A percentile compares a stretch with the other conserved stretches of the same genome.
Conservation (phyloP, 1,284 basidiomycete genomes). For the Boletus nobilissimus region DNA sequence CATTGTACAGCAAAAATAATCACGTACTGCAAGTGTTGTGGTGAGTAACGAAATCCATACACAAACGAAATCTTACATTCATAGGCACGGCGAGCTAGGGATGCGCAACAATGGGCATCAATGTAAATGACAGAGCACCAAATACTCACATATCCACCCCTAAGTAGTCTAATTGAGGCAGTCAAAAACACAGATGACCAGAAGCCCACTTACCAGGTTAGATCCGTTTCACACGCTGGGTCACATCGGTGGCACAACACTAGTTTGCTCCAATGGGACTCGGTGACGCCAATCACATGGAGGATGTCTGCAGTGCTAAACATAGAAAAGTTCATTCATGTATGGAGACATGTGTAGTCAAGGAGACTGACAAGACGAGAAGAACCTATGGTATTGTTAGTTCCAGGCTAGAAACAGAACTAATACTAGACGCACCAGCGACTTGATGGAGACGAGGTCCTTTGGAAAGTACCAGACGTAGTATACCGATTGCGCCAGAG, state of each 20-base stretch:
- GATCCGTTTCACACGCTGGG: neutral
- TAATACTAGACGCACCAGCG: constrained; percentile 3
- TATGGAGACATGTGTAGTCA: neutral
- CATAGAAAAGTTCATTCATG: neutral
- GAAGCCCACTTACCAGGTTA: constrained; percentile 22
- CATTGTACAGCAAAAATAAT: constrained; percentile 25
- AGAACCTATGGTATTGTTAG: constrained; percentile 16
- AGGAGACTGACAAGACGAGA: constrained; percentile 17
- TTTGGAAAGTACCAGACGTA: constrained; percentile 23
- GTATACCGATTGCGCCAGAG: constrained; percentile 20
- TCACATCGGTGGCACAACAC: constrained; percentile 17
- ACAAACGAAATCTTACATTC: constrained; percentile 10
- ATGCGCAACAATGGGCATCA: neutral
- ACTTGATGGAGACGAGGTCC: constrained; percentile 17
- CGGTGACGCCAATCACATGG: constrained; percentile 14
- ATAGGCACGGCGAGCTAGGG: constrained; percentile 2
- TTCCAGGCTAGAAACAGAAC: neutral
- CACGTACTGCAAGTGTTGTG: constrained; percentile 1
- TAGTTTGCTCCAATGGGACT: constrained; percentile 19
- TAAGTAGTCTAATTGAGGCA: neutral
- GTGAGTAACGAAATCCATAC: neutral
- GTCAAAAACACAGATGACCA: neutral
- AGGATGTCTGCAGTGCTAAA: constrained; percentile 16
- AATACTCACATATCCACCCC: constrained; percentile 25
- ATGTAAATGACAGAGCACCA: neutral